Base-by-base conservation (phyloP, 345 rosid species). In the Raphanus sativus region DNA sequence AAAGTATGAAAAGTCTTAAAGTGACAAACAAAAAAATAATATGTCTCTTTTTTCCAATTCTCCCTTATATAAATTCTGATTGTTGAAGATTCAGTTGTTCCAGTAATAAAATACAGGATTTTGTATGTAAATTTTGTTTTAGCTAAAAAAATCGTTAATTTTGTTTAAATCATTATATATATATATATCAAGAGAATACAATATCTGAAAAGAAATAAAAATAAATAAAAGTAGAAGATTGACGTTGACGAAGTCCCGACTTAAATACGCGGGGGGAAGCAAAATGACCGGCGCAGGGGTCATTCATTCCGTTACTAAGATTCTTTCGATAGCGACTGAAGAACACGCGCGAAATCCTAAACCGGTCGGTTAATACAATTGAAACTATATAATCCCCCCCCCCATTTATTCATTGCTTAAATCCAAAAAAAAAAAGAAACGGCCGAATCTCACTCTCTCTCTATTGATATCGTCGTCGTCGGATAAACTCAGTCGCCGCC, bases 281-380 rank as follows among this genome's bases (percentile, higher is more conserved):
- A 3, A 48, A 12, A 12, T 56, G 67, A 65, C 74, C 82, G 70
- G 34, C 68, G 56, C 60, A 66, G 58, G 21, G 3, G 30, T 67
- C 56, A 26, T 7, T 12, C 26, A 33, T 73, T 36, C 75, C 70
- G 77, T 79, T 55, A 67, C 1, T 25, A 34, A 60, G 66, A 4
- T 15, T 71, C 55, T 48, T n/a, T 17, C 28, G 63, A 58, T 65
- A 54, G 75, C 79, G 82, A 63, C 1, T 74, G 75, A 36, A 30
- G 1, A 13, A 7, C 82, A 79, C 82, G 79, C 82, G 78, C 71
- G n/a, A 21, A 4, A 36, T 68, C 65, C n/a, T 61, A 67, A 16
- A 36, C 71, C 65, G 54, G 70, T 26, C 10, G 16, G n/a, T 26
- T 32, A 24, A 58, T 42, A 29, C 60, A 55, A 17, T 55, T 55